Base-by-base conservation (phyloP, 805 yeast genomes). In the Cyberlindnera xylosilytica region DNA sequence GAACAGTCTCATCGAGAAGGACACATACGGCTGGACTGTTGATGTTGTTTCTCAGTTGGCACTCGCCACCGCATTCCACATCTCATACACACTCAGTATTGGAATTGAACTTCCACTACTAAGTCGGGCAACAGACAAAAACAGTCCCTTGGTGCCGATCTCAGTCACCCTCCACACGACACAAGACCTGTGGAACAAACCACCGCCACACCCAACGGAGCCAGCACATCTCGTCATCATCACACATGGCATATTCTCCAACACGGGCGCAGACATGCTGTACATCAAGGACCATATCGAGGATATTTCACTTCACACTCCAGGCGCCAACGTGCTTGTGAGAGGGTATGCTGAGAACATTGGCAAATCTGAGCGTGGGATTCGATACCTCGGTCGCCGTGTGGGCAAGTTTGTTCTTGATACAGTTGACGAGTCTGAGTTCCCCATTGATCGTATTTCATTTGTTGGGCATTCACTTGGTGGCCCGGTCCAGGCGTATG, bases 401-500 rank as follows among this genome's bases (percentile, higher is more conserved):
- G 76, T 90, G 20, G 98, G 88, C 0, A 81, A 82, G 46, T 87
- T 73, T 61, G 66, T 91, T 19, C 38, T 66, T 10, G 46, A 60
- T 8, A 43, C 60, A 1, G 71, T 81, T 5, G 68, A 74, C 30
- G 81, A 78, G 23, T 49, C 58, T 11, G 45, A 50, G 8, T 69
- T 67, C 19, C 54, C 67, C 5, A 79, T 87, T 7, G 62, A 64
- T 11, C 79, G 78, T 53, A 78, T 91, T 4, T 91, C 98, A 2
- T 90, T 93, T 55, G 69, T 93, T 17, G 96, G 93, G 2, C 99
- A 93, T 63, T 91, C 98, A 0, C 67, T 93, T 20, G 99, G 99
- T 15, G 99, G 99, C 0, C 76, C 87, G 15, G 85, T 85, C 9
- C 97, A 91, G 65, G 79, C 95, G 0, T 91, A 86, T 72, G 95